Evolutionary conservation across 2,329 filamentous ascomycete genomes (phyloP).

Genomic region (Dactylellina sp.): DNA sequence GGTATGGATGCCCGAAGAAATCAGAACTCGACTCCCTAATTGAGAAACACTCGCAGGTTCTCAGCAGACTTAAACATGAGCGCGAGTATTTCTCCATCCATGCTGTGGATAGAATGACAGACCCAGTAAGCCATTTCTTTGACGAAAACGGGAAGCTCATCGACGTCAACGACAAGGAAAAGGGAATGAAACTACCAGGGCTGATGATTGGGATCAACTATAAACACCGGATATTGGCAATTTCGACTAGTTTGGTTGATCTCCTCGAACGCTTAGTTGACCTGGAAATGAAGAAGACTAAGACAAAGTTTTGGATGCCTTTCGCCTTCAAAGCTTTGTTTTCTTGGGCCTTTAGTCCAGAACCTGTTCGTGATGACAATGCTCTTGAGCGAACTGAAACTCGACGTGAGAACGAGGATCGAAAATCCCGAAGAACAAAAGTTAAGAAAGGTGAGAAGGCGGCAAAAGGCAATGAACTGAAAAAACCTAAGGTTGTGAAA

Average conservation of each 20-base stretch:
- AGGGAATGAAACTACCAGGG: conserved; percentile 62
- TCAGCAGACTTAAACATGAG: conserved; percentile 62
- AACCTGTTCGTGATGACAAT: conserved; percentile 53
- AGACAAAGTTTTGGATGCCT: conserved; percentile 65
- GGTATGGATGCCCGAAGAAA: conserved; percentile 42
- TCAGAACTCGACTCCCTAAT: conserved; percentile 59
- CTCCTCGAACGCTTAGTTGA: conserved; percentile 64
- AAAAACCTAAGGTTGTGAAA: neutral
- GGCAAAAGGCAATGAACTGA: conserved; percentile 12
- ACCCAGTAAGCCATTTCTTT: conserved; percentile 65
- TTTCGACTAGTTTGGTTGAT: conserved; percentile 61
- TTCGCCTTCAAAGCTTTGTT: conserved; percentile 64
- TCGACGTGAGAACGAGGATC: conserved; percentile 35
- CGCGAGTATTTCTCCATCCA: conserved; percentile 59
- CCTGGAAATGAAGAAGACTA: conserved; percentile 63
- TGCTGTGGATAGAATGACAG: conserved; percentile 65
- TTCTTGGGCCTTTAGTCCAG: conserved; percentile 63
- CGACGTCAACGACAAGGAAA: conserved; percentile 61
- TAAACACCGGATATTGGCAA: conserved; percentile 65
- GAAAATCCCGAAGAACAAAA: conserved; percentile 57
- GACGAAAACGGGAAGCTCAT: conserved; percentile 63
- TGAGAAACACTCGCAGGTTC: conserved; percentile 61
- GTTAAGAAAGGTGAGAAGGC: conserved; percentile 35
- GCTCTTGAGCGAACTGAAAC: conserved; percentile 50
- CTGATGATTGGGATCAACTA: conserved; percentile 67